Conservation (phyloP, 306 rosid genomes). For the Biancaea sappan region DNA sequence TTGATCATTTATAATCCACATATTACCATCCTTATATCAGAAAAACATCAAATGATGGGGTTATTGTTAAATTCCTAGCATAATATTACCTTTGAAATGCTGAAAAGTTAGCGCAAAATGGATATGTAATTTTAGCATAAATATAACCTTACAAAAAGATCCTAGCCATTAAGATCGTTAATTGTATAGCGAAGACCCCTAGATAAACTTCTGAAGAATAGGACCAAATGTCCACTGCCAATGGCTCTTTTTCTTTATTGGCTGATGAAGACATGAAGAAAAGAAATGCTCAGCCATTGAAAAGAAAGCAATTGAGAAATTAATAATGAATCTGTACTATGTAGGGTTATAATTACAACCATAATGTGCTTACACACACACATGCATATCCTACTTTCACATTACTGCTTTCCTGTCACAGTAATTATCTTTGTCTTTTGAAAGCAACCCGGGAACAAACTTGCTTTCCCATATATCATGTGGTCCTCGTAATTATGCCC, state of each 20-base stretch:
- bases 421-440: constrained; percentile 54
- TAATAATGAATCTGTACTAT: neutral
- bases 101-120: neutral
- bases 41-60: too few relatives aligned
- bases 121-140: too few relatives aligned
- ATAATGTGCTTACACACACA: constrained; percentile 34
- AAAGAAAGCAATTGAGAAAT: constrained; percentile 39
- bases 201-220: too few relatives aligned
- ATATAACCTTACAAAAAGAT: too few relatives aligned
- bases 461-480: constrained; percentile 36
- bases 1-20: too few relatives aligned
- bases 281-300: constrained; percentile 3
- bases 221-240: constrained; percentile 26
- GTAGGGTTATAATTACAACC: constrained; percentile 16
- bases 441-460: constrained; percentile 59
- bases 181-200: too few relatives aligned
- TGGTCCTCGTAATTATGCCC: constrained; percentile 58
- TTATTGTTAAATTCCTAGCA: too few relatives aligned
- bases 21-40: too few relatives aligned
- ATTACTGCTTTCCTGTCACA: constrained; percentile 21
- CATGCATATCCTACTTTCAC: constrained; percentile 27
- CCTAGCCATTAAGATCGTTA: too few relatives aligned
- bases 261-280: neutral
- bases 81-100: constrained; percentile 14
- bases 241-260: neutral